A percentile compares a stretch with the other conserved stretches of the same genome.
Evolutionary conservation across 495 filamentous ascomycete genomes (phyloP).

Genomic region (Aspergillus bridgeri): DNA sequence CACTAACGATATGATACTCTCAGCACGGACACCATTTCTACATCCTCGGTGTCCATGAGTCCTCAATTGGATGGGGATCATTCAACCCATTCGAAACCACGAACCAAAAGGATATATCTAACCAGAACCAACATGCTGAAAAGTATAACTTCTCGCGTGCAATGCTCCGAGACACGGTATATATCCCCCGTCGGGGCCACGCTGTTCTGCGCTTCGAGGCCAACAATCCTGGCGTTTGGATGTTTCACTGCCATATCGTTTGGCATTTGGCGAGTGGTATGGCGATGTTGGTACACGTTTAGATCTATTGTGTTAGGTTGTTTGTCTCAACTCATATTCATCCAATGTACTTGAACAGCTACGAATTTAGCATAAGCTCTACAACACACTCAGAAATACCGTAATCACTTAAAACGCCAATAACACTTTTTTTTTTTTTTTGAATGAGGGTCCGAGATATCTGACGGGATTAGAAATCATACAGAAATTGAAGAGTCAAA

Average conservation of each 20-base stretch:
- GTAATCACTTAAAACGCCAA: too few species aligned
- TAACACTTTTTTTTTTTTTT: too few species aligned
- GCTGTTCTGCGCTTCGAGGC: constrained; percentile 64
- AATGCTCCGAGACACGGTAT: constrained; percentile 53
- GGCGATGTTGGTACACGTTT: constrained; percentile 41
- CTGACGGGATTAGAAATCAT: not conserved
- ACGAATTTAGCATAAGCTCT: too few species aligned
- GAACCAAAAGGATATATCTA: constrained; percentile 21
- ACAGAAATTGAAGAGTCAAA: not conserved
- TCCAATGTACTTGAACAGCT: too few species aligned
- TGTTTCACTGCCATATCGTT: constrained; percentile 62
- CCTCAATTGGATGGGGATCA: constrained; percentile 37
- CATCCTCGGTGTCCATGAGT: constrained; percentile 49
- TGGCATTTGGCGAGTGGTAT: constrained; percentile 58
- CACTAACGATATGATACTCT: not conserved
- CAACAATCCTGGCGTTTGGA: constrained; percentile 61
- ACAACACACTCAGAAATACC: too few species aligned
- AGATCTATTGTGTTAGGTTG: too few species aligned
- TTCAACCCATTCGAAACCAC: constrained; percentile 45
- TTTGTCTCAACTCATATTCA: too few species aligned
- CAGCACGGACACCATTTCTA: constrained; percentile 89
- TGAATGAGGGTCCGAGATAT: too few species aligned
- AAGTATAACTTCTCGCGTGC: constrained; percentile 28
- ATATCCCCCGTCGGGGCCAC: constrained; percentile 53
- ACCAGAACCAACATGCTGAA: constrained; percentile 26